Base-by-base conservation (phyloP, 2,329 filamentous ascomycete species). In the Penicillium hesseltinei region DNA sequence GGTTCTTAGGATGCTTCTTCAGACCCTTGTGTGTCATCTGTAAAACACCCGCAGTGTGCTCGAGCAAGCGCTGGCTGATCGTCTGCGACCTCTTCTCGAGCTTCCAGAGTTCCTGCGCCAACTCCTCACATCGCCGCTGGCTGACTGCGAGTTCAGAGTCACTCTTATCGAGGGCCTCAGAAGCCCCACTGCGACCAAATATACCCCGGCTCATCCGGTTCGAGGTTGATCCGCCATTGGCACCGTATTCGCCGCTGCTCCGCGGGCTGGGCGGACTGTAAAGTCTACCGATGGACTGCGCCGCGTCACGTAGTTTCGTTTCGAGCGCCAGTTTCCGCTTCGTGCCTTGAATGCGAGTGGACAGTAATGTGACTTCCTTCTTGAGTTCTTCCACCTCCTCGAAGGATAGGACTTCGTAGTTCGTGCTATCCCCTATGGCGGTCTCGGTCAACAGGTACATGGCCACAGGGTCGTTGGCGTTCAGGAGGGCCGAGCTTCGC, bases 391-490 rank as follows among this genome's bases (percentile, higher is more conserved):
- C 94, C 31, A 97, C 88, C 75, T 97, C 92, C 71, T 96, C 92
- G 65, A 93, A 90, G 0, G 92, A 91, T 60, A 99, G 74, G 25
- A 99, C 87, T 70, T 93, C 88, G 73, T 88, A 99, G 66, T 87
- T 80, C 69, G 87, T 88, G 78, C 92, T 95, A 76, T 99, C 94
- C 58, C 88, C 85, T 59, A 99, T 84, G 21, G 94, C 94, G 21
- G 91, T 97, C 78, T 97, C 93, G 60, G 94, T 92, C 57, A 99
- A 83, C 46, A 99, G 80, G 73, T 97, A 95, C 72, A 96, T 87
- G 66, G 92, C 89, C 44, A 99, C 82, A 0, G 82, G 82, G 66
- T 88, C 85, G 62, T 77, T 80, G 55, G 74, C 67, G 53, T 79
- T 77, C 27, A 77, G 66, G 25, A 75, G 66, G 33, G 71, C 69